A percentile compares a stretch with the other conserved stretches of the same genome.
Evolutionary conservation across 2,329 filamentous ascomycete species (phyloP).

Genomic region (Penicillium sp.): DNA sequence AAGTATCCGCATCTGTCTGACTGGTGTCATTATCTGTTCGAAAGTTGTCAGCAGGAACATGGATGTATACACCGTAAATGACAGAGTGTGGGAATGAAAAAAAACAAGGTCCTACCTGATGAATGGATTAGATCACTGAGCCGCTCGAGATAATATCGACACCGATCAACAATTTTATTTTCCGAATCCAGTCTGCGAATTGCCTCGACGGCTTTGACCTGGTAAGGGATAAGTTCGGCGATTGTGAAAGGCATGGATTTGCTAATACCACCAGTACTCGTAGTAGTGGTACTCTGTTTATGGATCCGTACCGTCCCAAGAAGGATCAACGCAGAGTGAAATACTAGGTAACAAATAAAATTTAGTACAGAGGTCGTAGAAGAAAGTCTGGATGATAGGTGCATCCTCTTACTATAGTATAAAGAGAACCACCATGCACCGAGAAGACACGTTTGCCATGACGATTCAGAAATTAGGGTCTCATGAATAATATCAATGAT

Average conservation of each 20-base stretch:
- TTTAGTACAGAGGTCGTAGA: background rate
- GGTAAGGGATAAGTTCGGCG: background rate
- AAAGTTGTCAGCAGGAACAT: background rate
- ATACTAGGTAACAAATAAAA: background rate
- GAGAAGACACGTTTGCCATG: slow-evolving; percentile 22
- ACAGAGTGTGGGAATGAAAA: too few relatives aligned
- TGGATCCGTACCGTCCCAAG: background rate
- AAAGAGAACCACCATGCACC: slow-evolving; percentile 43
- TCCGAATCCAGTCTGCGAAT: background rate
- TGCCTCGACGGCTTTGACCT: background rate
- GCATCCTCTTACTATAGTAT: slow-evolving; percentile 29
- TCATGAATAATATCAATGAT: slow-evolving; percentile 32
- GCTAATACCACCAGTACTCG: background rate
- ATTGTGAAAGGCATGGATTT: background rate
- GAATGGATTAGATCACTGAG: background rate
- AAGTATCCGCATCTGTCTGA: background rate
- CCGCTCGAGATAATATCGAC: background rate
- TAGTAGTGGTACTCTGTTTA: background rate
- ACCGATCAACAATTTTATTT: background rate
- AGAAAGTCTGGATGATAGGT: background rate
- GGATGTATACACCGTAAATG: background rate
- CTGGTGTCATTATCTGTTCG: background rate
- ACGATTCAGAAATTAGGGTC: slow-evolving; percentile 20
- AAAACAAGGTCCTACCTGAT: background rate
- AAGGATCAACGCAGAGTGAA: background rate